Percentiles rank a stretch among this genome's conserved stretches.
Conservation (phyloP, 2,329 filamentous ascomycete species). For the Hypoxylon sp. region DNA sequence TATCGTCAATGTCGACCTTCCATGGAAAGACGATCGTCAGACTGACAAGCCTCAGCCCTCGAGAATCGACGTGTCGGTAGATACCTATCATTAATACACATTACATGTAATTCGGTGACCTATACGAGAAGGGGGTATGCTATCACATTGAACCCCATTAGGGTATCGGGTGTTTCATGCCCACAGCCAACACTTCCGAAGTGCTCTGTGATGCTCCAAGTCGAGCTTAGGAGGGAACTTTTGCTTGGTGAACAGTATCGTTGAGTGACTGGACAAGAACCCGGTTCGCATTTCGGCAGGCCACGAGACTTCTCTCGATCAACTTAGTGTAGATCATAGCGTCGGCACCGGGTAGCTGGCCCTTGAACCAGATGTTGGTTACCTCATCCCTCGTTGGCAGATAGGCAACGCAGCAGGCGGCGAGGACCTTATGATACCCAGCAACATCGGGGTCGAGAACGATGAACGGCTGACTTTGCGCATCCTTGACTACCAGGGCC, state of each 20-base stretch:
- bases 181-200: neutral
- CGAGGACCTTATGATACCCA: conserved; percentile 81
- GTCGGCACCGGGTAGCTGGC: conserved; percentile 63
- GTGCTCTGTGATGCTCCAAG: neutral
- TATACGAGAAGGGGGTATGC: neutral
- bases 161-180: neutral
- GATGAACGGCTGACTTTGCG: conserved; percentile 56
- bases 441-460: conserved; percentile 85
- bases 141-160: neutral
- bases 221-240: conserved; percentile 44
- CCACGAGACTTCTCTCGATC: conserved; percentile 57
- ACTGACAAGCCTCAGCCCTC: conserved; percentile 3
- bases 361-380: conserved; percentile 95
- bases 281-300: conserved; percentile 57
- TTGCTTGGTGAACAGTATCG: conserved; percentile 51
- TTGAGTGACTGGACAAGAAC: conserved; percentile 56
- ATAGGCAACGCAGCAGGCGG: conserved; percentile 91
- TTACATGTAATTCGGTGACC: conserved; percentile 6
- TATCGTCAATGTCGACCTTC: neutral
- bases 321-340: conserved; percentile 56
- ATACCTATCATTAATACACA: conserved; percentile 2
- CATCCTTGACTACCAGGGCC: conserved; percentile 70
- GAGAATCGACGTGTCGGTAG: conserved; percentile 2
- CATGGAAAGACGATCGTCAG: neutral
- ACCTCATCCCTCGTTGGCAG: conserved; percentile 88